Percentiles rank a stretch among this genome's conserved stretches.
Evolutionary conservation across 768 basidiomycete genomes (phyloP).

Genomic region (Russula ochroleuca): DNA sequence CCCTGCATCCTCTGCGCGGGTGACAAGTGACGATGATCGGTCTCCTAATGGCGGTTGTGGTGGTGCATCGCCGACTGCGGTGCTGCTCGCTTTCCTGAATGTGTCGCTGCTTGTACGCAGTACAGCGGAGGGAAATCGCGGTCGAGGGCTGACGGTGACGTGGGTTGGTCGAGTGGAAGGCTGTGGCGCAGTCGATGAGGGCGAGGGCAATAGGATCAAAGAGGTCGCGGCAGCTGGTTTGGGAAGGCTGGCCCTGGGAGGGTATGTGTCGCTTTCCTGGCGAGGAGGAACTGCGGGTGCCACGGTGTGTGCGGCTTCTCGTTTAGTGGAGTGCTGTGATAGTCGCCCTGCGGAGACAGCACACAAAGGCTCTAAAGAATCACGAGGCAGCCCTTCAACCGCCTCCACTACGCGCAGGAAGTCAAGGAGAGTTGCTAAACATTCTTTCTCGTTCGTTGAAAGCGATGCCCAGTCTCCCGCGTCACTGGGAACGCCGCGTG

Average conservation of each 20-base stretch:
- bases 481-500: slow-evolving; percentile 10
- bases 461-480: slow-evolving; percentile 23
- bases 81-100: slow-evolving; percentile 26
- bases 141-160: slow-evolving; percentile 23
- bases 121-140: slow-evolving; percentile 19
- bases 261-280: background rate
- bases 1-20: slow-evolving; percentile 20
- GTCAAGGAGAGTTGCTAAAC: slow-evolving; percentile 21
- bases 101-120: slow-evolving; percentile 14
- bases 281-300: background rate
- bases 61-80: slow-evolving; percentile 21
- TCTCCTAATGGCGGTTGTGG: background rate
- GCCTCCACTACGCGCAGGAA: slow-evolving; percentile 23
- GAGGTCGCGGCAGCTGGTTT: background rate
- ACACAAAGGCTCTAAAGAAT: background rate
- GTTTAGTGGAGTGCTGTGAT: background rate
- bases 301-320: background rate
- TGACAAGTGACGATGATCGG: slow-evolving; percentile 27
- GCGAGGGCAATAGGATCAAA: background rate
- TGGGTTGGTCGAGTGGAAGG: slow-evolving; percentile 14
- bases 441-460: slow-evolving; percentile 21
- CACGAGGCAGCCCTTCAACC: slow-evolving; percentile 12
- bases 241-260: background rate
- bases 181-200: background rate
- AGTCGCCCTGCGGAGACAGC: background rate